Base-by-base conservation (phyloP, 345 rosid genomes). In the Sisymbrium irio region DNA sequence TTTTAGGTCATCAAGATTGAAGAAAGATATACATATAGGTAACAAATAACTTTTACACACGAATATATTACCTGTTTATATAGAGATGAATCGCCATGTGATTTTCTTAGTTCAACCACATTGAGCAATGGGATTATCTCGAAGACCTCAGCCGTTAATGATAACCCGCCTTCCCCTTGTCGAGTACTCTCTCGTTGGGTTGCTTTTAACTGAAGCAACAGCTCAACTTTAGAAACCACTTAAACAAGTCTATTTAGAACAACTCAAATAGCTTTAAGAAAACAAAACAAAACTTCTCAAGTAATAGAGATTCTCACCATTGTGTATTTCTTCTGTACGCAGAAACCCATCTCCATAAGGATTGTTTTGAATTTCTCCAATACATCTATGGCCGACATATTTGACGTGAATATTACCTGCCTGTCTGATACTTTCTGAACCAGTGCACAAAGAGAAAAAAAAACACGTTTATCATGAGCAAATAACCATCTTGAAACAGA, bases 331-430 rank as follows among this genome's bases (percentile, higher is more conserved):
- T 84, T 91, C 47, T 79, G 91, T 56, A 91, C 91, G 22, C 60
- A 85, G 79, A 87, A 94, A 69, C 97, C 96, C 96, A 94, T 91
- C 81, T 85, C 83, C 0, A 68, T 88, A 7, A 76, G 84, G 7
- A 65, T 81, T 60, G 74, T 75, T 66, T 88, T 89, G 7, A 89
- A 86, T 78, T 83, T 88, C 81, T 85, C 84, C 13, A 88, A 77
- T 77, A 91, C 78, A 69, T 94, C 86, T 74, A 70, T 88, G 8
- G 80, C 79, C 9, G 84, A 84, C 41, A 61, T 87, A 82, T 85
- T 82, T 73, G 97, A 94, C 50, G 90, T 86, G 73, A 94, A 91
- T 74, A 92, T 85, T 69, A 89, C 84, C 72, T 82, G 87, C 77
- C 97, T 88, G 76, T 94, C 93, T 2, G 97, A 94, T 44, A 86